Evolutionary conservation across 441 rosid genomes (phyloP).

Genomic region (Kokia cookei): DNA sequence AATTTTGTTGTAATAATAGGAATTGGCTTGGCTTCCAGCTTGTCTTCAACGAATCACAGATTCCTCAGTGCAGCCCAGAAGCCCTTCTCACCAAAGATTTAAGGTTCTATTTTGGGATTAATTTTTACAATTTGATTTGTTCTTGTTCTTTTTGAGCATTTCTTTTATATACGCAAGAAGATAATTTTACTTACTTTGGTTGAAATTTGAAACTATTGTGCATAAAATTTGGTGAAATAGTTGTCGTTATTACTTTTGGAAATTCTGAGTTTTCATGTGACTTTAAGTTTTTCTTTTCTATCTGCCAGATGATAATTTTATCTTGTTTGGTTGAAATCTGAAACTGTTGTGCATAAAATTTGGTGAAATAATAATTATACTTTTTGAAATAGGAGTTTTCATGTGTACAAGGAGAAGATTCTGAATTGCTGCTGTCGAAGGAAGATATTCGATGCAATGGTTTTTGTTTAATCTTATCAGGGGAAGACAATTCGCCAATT

Average conservation of each 20-base stretch:
- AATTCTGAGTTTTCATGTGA: neutral
- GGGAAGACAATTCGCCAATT: conserved; percentile 31
- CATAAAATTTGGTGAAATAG: neutral
- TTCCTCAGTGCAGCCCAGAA: conserved; percentile 10
- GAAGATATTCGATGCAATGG: conserved; percentile 20
- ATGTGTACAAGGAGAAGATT: conserved; percentile 5
- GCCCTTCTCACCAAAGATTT: conserved; percentile 7
- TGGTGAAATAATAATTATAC: neutral
- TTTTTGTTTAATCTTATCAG: conserved; percentile 37
- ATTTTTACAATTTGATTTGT: neutral
- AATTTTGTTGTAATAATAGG: conserved; percentile 19
- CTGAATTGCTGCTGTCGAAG: neutral
- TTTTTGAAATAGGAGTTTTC: conserved; percentile 14
- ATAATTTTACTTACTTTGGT: neutral
- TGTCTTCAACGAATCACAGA: conserved; percentile 45
- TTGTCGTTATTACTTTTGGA: conserved; percentile 1
- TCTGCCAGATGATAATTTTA: neutral
- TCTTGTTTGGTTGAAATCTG: neutral
- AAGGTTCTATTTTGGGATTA: conserved; percentile 7
- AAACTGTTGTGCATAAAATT: neutral
- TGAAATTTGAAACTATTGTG: neutral
- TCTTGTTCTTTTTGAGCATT: neutral
- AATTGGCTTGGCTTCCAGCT: conserved; percentile 46
- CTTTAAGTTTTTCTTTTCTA: neutral
- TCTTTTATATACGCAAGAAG: neutral